Percentiles rank a stretch among this genome's conserved stretches.
phyloP scores from a whole-genome alignment of 192 early-diverging fungal genomes.

The Anaeromyces robustus region DNA sequence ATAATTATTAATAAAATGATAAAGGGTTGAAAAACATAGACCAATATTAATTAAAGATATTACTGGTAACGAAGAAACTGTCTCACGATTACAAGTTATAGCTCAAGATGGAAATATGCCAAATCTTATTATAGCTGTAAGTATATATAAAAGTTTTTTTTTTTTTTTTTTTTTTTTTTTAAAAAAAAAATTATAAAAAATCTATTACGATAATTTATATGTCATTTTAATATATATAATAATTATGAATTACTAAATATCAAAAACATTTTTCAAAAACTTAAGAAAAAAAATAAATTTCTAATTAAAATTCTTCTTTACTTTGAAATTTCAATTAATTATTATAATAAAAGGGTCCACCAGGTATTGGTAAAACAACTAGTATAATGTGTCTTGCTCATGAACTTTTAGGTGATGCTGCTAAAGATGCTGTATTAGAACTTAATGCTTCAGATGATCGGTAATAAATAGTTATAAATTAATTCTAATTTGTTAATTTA shows the following conservation, averaged over 20 bases:
- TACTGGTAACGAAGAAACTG: constrained; percentile 88
- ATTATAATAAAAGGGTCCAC: constrained; percentile 49
- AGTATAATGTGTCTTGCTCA: constrained; percentile 84
- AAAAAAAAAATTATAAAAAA: no score
- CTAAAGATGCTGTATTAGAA: constrained; percentile 89
- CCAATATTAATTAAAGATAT: constrained; percentile 71
- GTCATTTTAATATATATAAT: no score
- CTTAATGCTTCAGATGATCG: constrained; percentile 97
- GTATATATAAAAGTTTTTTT: no score
- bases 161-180: no score
- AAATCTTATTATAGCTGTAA: constrained; percentile 78
- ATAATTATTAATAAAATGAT: background rate
- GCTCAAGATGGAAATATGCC: constrained; percentile 86
- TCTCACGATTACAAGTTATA: constrained; percentile 69
- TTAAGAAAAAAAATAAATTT: no score
- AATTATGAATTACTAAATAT: no score
- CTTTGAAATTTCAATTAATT: background rate
- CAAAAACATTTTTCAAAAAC: no score
- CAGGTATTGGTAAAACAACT: constrained; percentile 96
- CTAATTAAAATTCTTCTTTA: no score
- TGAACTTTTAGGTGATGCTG: constrained; percentile 64
- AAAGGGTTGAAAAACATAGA: constrained; percentile 87
- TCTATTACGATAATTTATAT: no score
- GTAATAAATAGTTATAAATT: constrained; percentile 16
- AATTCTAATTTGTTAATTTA: background rate